phyloP scores from a whole-genome alignment of 2,329 filamentous ascomycete genomes.

The Cercospora canescens region DNA sequence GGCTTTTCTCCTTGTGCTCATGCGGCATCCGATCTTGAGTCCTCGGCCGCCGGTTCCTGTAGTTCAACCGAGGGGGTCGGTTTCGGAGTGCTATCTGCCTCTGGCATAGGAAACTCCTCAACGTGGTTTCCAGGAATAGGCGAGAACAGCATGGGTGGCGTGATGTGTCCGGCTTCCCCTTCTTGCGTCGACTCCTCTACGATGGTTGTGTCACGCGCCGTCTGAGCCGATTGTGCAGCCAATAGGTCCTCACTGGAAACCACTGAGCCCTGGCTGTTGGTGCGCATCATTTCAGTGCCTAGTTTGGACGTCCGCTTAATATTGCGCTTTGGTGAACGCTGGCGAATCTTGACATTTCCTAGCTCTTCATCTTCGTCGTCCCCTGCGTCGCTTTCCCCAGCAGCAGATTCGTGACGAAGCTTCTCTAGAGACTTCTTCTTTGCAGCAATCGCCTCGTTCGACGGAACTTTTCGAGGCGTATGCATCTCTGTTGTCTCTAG shows the following conservation, averaged over 20 bases:
- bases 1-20: constrained; percentile 10
- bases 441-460: constrained; percentile 70
- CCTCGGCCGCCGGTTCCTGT: constrained; percentile 43
- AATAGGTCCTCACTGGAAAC: constrained; percentile 50
- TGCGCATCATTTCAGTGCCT: constrained; percentile 96
- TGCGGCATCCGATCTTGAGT: constrained; percentile 37
- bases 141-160: constrained; percentile 54
- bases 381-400: constrained; percentile 73
- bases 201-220: constrained; percentile 30
- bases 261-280: constrained; percentile 85
- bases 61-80: constrained; percentile 28
- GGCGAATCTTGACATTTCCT: constrained; percentile 59
- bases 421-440: constrained; percentile 77
- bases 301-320: constrained; percentile 68
- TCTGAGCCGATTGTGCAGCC: constrained; percentile 14
- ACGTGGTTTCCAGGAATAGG: constrained; percentile 43
- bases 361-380: constrained; percentile 87
- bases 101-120: constrained; percentile 42
- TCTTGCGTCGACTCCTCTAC: constrained; percentile 42
- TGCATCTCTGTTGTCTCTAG: constrained; percentile 26
- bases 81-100: constrained; percentile 40
- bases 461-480: constrained; percentile 61
- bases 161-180: constrained; percentile 41
- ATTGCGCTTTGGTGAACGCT: constrained; percentile 59
- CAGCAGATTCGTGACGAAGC: constrained; percentile 65